Conservation (phyloP, 2,329 filamentous ascomycete genomes). For the Remersonia thermophila region DNA sequence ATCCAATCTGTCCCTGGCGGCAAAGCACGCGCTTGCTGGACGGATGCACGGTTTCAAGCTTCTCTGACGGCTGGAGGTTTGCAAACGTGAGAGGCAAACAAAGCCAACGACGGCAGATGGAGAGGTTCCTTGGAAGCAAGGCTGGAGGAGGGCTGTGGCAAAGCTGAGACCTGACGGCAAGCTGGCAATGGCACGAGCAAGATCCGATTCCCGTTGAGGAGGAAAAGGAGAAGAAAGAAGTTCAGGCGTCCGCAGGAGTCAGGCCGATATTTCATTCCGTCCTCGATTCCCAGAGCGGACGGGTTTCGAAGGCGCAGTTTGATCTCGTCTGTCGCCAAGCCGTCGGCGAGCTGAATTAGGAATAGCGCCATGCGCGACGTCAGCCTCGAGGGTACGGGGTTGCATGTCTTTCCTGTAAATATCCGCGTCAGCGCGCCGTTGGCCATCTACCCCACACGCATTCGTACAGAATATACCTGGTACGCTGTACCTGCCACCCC, state of each 20-base stretch:
- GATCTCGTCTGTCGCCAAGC: conserved; percentile 10
- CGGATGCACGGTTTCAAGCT: no score
- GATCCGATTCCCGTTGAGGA: conserved; percentile 8
- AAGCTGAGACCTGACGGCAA: background rate
- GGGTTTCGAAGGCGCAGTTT: conserved; percentile 16
- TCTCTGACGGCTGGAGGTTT: no score
- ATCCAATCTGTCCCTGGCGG: conserved; percentile 1
- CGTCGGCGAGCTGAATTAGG: conserved; percentile 19
- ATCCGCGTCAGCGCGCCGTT: no score
- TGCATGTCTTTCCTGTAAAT: conserved; percentile 1
- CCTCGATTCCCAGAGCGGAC: no score
- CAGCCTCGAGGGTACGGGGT: conserved; percentile 5
- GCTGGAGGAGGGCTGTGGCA: background rate
- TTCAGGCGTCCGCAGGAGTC: conserved; percentile 18
- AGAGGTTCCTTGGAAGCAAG: background rate
- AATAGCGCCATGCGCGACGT: conserved; percentile 6
- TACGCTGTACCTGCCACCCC: conserved; percentile 9
- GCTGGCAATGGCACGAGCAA: conserved; percentile 4
- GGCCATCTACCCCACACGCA: no score
- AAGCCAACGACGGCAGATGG: background rate
- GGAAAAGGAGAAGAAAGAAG: conserved; percentile 12
- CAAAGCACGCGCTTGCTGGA: conserved; percentile 1
- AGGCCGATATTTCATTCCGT: conserved; percentile 20
- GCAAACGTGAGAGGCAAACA: no score
- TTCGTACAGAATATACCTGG: conserved; percentile 11